Base-by-base conservation (phyloP, 2,329 filamentous ascomycete species). In the Thyridium curvatum region DNA sequence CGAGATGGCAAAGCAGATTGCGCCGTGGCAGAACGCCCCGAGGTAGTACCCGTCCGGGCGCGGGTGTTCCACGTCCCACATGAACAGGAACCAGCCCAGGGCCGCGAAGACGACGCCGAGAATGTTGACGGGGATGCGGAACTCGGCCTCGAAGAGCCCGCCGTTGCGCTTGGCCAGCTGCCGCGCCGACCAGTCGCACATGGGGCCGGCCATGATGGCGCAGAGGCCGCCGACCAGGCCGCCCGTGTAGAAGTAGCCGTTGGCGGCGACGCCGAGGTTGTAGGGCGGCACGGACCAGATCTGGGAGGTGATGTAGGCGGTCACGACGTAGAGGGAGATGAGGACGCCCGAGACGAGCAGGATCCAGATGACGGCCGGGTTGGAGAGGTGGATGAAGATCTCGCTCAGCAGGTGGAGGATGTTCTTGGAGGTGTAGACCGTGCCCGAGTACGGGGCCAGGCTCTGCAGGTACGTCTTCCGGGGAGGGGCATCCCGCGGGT, bases 171-270 rank as follows among this genome's bases (percentile, higher is more conserved):
- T 37, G 2, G 45, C 37, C 26, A 51, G 30, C 13, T 14, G 12
- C 3, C 45, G 37, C 4, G 48, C 46, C 5, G 48, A 43, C 46
- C 46, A 50, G 41, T 50, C 48, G 36, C 48, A 50, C 5, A 50
- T 18, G 7, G 46, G 45, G 0, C 48, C 48, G 7, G 36, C 35
- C 3, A 62, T 37, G 21, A 59, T 50, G 8, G 63, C 63, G n/a
- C 66, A 50, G 6, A 65, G 50, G n/a, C 50, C 55, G 3, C 64
- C 60, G 32, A 65, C 45, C 47, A 66, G 59, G 3, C 62, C 58
- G 1, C 64, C 62, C 14, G 67, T 54, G 38, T 60, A 63, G 39
- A 66, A 62, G 36, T 67, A 60, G 2, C 66, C 66, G 32, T 66
- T 62, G 35, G 61, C 49, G 4, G 58, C 54, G 3, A 61, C 53